phyloP scores from a whole-genome alignment of 2,329 filamentous ascomycete genomes.

The Phialophora macrospora region DNA sequence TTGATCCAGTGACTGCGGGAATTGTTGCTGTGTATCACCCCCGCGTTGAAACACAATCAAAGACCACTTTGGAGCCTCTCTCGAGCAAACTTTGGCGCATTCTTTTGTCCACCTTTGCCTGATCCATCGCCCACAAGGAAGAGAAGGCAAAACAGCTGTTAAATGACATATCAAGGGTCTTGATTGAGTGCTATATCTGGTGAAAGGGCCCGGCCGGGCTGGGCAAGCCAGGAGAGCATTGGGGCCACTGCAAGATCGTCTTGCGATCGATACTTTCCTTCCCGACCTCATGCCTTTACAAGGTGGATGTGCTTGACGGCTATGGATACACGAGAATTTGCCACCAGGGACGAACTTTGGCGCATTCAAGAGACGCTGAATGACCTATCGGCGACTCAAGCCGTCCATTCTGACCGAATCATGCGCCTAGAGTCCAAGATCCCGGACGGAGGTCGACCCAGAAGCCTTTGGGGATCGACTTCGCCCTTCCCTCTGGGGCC shows the following conservation, averaged over 20 bases:
- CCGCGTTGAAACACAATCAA: background rate
- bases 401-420: constrained; percentile 66
- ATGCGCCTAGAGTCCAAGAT: constrained; percentile 65
- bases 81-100: constrained; percentile 30
- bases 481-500: constrained; percentile 90
- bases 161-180: constrained; percentile 27
- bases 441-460: constrained; percentile 68
- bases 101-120: constrained; percentile 15
- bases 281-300: constrained; percentile 22
- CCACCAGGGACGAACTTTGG: constrained; percentile 69
- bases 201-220: constrained; percentile 30
- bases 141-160: constrained; percentile 6
- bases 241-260: constrained; percentile 12
- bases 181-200: constrained; percentile 16
- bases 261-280: background rate
- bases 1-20: background rate
- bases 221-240: constrained; percentile 30
- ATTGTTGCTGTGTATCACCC: background rate
- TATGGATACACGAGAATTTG: constrained; percentile 50
- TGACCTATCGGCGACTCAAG: constrained; percentile 64
- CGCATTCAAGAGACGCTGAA: constrained; percentile 67
- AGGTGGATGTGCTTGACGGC: constrained; percentile 15
- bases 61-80: background rate
- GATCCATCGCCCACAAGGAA: background rate
- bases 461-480: constrained; percentile 82